Evolutionary conservation across 352 stramenopile species (phyloP).

Genomic region (Globisporangium radiosum): DNA sequence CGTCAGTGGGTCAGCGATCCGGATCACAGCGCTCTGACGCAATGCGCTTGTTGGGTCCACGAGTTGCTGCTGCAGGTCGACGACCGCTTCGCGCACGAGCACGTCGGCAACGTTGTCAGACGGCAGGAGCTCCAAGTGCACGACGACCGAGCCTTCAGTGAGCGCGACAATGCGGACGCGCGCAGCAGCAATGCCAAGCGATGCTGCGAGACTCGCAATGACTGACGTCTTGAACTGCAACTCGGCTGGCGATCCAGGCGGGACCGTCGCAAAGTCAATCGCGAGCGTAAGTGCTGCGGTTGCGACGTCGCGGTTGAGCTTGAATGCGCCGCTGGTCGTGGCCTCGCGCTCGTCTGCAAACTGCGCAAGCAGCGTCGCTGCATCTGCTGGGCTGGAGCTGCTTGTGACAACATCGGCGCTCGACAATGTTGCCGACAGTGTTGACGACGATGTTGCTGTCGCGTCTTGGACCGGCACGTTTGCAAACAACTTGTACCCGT

Average conservation of each 20-base stretch:
- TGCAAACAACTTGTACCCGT: constrained; percentile 46
- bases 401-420: not conserved
- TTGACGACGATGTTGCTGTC: constrained; percentile 4
- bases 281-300: constrained; percentile 45
- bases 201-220: constrained; percentile 20
- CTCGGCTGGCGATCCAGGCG: constrained; percentile 41
- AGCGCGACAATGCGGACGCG: constrained; percentile 48
- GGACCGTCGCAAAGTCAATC: constrained; percentile 52
- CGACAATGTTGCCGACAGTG: too few relatives aligned
- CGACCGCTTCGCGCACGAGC: constrained; percentile 37
- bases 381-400: constrained; percentile 1
- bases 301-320: constrained; percentile 37
- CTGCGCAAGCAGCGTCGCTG: constrained; percentile 3
- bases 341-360: constrained; percentile 27
- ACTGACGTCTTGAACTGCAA: constrained; percentile 43
- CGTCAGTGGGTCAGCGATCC: constrained; percentile 22
- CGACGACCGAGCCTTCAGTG: constrained; percentile 50
- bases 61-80: constrained; percentile 38
- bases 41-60: constrained; percentile 29
- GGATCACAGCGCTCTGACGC: constrained; percentile 21
- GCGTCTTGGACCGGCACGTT: constrained; percentile 31
- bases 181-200: constrained; percentile 39
- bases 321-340: constrained; percentile 25
- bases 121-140: constrained; percentile 51
- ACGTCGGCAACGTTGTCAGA: constrained; percentile 40